Percentiles rank a stretch among this genome's conserved stretches.
Conservation (phyloP, 225 moss, liverwort and hornwort species). For the Sphagnum contortum region DNA sequence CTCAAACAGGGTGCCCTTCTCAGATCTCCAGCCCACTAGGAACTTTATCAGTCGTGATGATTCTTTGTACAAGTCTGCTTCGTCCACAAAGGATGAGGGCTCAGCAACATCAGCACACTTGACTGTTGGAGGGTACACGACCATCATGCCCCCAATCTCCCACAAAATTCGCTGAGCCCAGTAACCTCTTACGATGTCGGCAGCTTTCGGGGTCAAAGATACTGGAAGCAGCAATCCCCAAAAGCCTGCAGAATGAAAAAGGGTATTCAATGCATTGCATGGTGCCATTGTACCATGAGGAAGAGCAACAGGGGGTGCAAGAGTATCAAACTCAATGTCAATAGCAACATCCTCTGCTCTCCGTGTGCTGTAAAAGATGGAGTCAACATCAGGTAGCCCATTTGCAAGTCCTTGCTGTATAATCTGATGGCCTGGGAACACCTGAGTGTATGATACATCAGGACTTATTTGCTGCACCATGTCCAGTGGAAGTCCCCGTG, state of each 20-base stretch:
- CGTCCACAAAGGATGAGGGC: constrained; percentile 50
- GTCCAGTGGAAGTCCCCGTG: constrained; percentile 75
- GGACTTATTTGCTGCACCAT: constrained; percentile 59
- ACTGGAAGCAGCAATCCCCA: constrained; percentile 88
- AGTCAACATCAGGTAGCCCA: constrained; percentile 92
- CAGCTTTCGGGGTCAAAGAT: constrained; percentile 60
- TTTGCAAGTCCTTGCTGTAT: constrained; percentile 95
- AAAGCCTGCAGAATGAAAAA: constrained; percentile 69
- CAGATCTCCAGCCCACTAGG: constrained; percentile 69
- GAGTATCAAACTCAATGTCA: constrained; percentile 59
- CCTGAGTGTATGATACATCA: constrained; percentile 68
- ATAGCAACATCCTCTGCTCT: constrained; percentile 49
- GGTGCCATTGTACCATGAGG: constrained; percentile 85
- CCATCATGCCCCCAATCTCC: constrained; percentile 81
- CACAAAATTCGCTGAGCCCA: constrained; percentile 81
- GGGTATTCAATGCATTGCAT: constrained; percentile 77
- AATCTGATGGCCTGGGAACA: constrained; percentile 62
- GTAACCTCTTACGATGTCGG: constrained; percentile 84
- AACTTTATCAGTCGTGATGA: constrained; percentile 41
- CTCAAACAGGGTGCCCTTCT: constrained; percentile 46
- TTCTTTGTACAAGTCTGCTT: constrained; percentile 70
- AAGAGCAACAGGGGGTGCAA: constrained; percentile 59
- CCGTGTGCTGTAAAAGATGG: constrained; percentile 81
- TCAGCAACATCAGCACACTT: constrained; percentile 37
- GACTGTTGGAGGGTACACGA: constrained; percentile 58